Conservation (phyloP, 305 asterid genomes). For the Fraxinus ornus region DNA sequence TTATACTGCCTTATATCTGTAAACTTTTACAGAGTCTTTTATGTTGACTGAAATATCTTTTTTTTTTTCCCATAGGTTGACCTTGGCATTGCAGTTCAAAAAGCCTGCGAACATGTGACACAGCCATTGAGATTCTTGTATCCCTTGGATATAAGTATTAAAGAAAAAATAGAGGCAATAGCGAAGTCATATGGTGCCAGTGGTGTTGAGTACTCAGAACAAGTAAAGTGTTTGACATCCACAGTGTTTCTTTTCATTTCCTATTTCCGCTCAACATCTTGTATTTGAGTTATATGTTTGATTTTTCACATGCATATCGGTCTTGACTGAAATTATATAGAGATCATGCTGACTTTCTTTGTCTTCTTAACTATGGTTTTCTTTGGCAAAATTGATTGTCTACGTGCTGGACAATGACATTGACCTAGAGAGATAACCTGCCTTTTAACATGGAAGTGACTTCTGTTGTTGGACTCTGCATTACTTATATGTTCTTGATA, state of each 20-base stretch:
- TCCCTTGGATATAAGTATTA: slow-evolving; percentile 75
- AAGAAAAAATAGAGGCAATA: slow-evolving; percentile 91
- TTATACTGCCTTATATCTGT: not conserved
- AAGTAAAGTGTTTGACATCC: slow-evolving; percentile 46
- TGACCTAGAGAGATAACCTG: not conserved
- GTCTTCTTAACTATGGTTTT: not conserved
- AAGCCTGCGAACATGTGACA: slow-evolving; percentile 75
- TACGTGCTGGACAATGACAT: not conserved
- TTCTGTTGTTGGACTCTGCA: not conserved
- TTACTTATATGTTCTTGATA: not conserved
- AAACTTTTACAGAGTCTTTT: not conserved
- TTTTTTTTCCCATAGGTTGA: slow-evolving; percentile 57
- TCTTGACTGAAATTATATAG: not conserved
- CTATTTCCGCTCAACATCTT: not conserved
- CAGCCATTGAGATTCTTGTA: slow-evolving; percentile 79
- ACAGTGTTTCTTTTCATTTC: not conserved
- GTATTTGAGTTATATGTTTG: not conserved
- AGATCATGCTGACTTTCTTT: not conserved
- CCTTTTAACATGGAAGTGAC: not conserved
- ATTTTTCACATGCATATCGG: not conserved
- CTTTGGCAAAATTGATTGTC: not conserved
- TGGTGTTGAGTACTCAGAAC: slow-evolving; percentile 90
- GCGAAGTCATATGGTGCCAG: slow-evolving; percentile 94
- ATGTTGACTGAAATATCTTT: slow-evolving; percentile 6
- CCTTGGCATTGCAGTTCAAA: slow-evolving; percentile 85